A percentile compares a stretch with the other conserved stretches of the same genome.
Conservation (phyloP, 768 basidiomycete genomes). For the Agrocybe pediades region DNA sequence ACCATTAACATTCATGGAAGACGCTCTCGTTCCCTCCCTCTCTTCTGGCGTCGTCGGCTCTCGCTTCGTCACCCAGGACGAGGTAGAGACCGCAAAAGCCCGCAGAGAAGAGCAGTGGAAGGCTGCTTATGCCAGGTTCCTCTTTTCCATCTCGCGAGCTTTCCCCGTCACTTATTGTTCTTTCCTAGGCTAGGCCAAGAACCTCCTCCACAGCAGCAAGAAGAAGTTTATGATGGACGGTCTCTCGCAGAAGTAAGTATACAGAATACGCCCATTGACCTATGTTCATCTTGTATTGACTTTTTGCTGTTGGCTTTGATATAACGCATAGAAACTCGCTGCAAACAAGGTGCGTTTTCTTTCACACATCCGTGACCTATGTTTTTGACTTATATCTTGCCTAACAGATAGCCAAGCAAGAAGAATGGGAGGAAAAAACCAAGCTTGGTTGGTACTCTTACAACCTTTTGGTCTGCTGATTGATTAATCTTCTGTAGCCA, state of each 20-base stretch:
- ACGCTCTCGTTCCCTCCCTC: conserved; percentile 68
- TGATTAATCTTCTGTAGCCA: conserved; percentile 47
- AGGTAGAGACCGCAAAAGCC: conserved; percentile 72
- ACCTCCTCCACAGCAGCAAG: conserved; percentile 73
- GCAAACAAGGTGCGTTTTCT: conserved; percentile 70
- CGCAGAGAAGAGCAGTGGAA: conserved; percentile 86
- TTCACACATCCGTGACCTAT: conserved; percentile 1
- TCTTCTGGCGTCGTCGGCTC: conserved; percentile 75
- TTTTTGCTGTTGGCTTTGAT: conserved; percentile 42
- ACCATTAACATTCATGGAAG: conserved; percentile 49
- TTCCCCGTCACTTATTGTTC: conserved; percentile 6
- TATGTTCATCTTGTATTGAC: conserved; percentile 43
- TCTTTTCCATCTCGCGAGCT: background rate
- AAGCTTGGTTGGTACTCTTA: conserved; percentile 53
- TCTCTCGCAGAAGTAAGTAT: conserved; percentile 84
- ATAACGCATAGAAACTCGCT: conserved; percentile 76
- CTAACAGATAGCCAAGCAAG: conserved; percentile 79
- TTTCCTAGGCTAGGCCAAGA: conserved; percentile 73
- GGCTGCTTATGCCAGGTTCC: conserved; percentile 81
- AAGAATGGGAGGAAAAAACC: conserved; percentile 91
- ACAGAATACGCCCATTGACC: conserved; percentile 8
- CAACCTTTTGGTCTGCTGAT: conserved; percentile 6
- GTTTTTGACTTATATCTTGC: conserved; percentile 4
- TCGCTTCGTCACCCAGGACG: conserved; percentile 80
- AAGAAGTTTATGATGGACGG: conserved; percentile 81